These are phyloP conservation scores for Miamiensis avidus DNA, from an alignment of 169 alveolate species.

Conservation along the genomic window DNA sequence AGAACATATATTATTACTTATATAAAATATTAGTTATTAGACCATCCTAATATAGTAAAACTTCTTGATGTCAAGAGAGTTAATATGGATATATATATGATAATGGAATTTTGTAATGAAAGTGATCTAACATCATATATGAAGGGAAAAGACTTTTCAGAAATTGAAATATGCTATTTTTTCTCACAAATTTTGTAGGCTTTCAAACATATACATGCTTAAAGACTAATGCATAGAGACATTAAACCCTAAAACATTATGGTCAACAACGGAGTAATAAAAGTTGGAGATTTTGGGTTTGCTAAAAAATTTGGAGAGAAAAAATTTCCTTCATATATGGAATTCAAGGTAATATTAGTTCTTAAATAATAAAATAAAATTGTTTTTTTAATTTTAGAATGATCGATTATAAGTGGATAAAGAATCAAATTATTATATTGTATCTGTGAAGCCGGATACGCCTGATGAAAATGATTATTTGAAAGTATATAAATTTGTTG, in stretches of 20 bases:
- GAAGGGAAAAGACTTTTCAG: constrained; percentile 46
- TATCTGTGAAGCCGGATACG: no score
- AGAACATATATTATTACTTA: no score
- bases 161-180: constrained; percentile 52
- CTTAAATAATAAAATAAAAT: background rate
- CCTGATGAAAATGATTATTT: no score
- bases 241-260: constrained; percentile 85
- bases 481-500: no score
- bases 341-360: background rate
- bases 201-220: constrained; percentile 59
- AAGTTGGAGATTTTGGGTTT: constrained; percentile 51
- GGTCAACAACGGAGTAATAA: constrained; percentile 26
- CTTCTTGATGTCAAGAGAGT: constrained; percentile 51
- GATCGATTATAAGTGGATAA: background rate
- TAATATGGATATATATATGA: constrained; percentile 39
- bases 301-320: constrained; percentile 17
- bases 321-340: background rate
- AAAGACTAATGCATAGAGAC: constrained; percentile 79
- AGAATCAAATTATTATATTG: background rate
- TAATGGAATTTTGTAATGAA: constrained; percentile 60
- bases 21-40: constrained; percentile 14
- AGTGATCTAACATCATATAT: constrained; percentile 46
- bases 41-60: constrained; percentile 59
- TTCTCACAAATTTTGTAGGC: constrained; percentile 68
- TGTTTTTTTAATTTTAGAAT: background rate